Evolutionary conservation across 768 basidiomycete genomes (phyloP).

Genomic region (Leccinum longicurvipes): DNA sequence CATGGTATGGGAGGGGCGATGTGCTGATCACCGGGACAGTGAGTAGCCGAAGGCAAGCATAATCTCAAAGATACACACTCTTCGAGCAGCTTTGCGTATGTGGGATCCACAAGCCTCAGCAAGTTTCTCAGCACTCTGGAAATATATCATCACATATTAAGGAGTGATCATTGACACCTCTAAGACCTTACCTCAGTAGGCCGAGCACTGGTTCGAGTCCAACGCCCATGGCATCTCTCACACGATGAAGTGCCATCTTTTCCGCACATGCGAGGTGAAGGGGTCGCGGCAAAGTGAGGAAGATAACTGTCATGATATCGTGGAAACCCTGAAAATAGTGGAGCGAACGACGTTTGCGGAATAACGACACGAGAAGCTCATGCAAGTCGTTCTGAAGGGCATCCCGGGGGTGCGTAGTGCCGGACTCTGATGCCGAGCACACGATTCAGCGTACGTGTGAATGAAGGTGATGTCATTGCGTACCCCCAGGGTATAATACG

Average conservation of each 20-base stretch:
- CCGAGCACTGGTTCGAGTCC: conserved; percentile 85
- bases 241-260: conserved; percentile 33
- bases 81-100: conserved; percentile 66
- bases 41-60: neutral
- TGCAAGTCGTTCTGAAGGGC: conserved; percentile 64
- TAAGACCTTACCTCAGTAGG: conserved; percentile 53
- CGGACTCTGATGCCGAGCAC: conserved; percentile 16
- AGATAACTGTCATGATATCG: conserved; percentile 84
- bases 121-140: conserved; percentile 71
- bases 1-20: conserved; percentile 83
- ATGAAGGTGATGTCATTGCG: conserved; percentile 15
- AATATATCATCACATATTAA: neutral
- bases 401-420: conserved; percentile 34
- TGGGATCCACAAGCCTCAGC: conserved; percentile 65
- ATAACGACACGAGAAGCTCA: conserved; percentile 67
- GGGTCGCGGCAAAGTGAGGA: conserved; percentile 65
- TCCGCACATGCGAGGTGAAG: conserved; percentile 52
- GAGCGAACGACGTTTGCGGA: conserved; percentile 68
- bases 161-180: neutral
- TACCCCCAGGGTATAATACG: conserved; percentile 89
- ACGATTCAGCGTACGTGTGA: conserved; percentile 7
- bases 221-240: conserved; percentile 86
- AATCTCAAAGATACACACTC: conserved; percentile 38
- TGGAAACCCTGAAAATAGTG: conserved; percentile 94
- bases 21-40: conserved; percentile 38